Percentiles rank a stretch among this genome's conserved stretches.
These are phyloP conservation scores for Oryza coarctata DNA, from an alignment of 176 grass and related monocot genomes.

Conservation along the genomic window DNA sequence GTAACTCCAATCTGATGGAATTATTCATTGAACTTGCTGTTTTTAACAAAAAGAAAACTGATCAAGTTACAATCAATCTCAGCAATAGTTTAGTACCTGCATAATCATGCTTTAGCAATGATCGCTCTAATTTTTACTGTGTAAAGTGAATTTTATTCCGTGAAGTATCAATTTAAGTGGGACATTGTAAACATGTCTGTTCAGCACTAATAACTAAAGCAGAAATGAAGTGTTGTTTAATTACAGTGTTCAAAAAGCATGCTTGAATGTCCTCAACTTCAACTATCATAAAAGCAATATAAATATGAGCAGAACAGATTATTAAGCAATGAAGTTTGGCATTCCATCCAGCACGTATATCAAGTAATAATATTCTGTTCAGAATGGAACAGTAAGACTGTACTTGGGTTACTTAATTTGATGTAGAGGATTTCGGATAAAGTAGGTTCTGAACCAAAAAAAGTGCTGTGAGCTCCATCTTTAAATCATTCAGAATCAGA, in stretches of 20 bases:
- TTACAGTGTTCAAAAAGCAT: background rate
- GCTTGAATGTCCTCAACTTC: slow-evolving; percentile 38
- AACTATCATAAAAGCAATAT: slow-evolving; percentile 28
- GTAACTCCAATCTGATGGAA: background rate
- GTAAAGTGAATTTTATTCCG: slow-evolving; percentile 9
- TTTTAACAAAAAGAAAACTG: background rate
- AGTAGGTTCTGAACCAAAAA: background rate
- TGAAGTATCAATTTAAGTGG: slow-evolving; percentile 6
- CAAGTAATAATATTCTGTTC: background rate
- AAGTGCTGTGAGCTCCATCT: background rate
- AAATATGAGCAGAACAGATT: background rate
- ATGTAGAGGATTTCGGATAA: background rate
- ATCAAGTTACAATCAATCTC: background rate
- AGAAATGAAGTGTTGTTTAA: slow-evolving; percentile 2
- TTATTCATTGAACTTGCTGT: background rate
- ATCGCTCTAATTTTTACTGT: background rate
- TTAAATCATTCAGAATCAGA: background rate
- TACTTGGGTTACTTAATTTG: background rate
- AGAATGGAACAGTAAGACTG: background rate
- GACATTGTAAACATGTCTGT: background rate
- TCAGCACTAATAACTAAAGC: background rate
- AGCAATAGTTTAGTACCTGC: background rate
- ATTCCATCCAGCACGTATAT: background rate
- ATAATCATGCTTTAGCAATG: slow-evolving; percentile 5
- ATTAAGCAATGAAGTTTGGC: background rate